Percentiles rank a stretch among this genome's conserved stretches.
Conservation (phyloP, 2,329 filamentous ascomycete genomes). For the Nectriaceae sp. region DNA sequence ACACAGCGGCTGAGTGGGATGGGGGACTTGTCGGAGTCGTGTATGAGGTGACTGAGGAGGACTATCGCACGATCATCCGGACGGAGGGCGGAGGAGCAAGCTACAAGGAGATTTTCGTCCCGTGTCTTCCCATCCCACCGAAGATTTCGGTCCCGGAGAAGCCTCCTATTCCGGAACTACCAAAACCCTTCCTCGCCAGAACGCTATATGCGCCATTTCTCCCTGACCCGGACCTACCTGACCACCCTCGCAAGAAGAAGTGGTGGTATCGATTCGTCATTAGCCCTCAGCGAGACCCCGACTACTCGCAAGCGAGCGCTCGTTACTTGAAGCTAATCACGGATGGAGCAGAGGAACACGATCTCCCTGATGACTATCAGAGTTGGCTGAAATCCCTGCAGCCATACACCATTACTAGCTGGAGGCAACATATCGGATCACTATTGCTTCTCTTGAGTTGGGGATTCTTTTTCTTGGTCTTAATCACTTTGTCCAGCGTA, state of each 20-base stretch:
- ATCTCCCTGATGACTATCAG: conserved; percentile 77
- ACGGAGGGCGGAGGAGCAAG: conserved; percentile 85
- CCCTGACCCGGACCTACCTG: conserved; percentile 35
- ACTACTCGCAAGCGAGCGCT: conserved; percentile 79
- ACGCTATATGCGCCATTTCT: conserved; percentile 74
- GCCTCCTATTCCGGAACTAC: conserved; percentile 54
- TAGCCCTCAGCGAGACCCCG: conserved; percentile 57
- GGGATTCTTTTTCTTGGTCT: conserved; percentile 54
- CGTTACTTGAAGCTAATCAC: conserved; percentile 82
- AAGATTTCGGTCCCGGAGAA: conserved; percentile 62
- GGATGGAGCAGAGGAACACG: conserved; percentile 76
- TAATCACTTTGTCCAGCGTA: conserved; percentile 46
- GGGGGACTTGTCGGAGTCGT: conserved; percentile 90
- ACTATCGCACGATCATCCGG: conserved; percentile 84
- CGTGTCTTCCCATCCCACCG: conserved; percentile 70
- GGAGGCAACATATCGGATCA: conserved; percentile 66
- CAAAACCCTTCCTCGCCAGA: conserved; percentile 75
- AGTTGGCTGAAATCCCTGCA: conserved; percentile 69
- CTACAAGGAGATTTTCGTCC: conserved; percentile 83
- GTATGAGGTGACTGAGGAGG: conserved; percentile 84
- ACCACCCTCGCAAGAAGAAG: conserved; percentile 35
- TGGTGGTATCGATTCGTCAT: conserved; percentile 50
- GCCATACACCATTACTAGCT: conserved; percentile 69
- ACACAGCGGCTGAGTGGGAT: conserved; percentile 55
- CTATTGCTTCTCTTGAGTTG: conserved; percentile 62